Evolutionary conservation across 805 yeast genomes (phyloP).

Genomic region (Pichia sporocuriosa): DNA sequence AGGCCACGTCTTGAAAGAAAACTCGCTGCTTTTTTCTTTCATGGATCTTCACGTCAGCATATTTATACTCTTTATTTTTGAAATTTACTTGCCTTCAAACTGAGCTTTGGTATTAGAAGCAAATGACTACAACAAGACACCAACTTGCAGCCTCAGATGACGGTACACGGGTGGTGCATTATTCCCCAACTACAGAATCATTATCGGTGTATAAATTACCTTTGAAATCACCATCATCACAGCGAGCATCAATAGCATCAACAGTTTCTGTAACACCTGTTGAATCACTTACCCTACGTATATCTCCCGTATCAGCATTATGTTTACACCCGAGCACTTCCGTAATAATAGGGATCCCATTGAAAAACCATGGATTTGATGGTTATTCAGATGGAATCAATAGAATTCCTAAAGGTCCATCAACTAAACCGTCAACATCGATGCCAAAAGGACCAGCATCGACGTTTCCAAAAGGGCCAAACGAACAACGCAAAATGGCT

Average conservation of each 20-base stretch:
- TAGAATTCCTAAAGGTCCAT: background rate
- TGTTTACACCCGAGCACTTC: conserved; percentile 1
- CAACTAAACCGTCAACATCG: no score
- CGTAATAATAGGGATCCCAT: background rate
- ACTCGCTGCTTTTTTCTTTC: background rate
- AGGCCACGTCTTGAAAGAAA: background rate
- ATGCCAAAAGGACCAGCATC: no score
- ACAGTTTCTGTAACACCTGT: background rate
- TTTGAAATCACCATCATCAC: background rate
- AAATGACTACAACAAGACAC: background rate
- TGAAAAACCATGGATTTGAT: background rate
- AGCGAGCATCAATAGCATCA: no score
- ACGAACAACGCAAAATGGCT: no score
- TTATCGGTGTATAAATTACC: conserved; percentile 2
- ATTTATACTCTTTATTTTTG: no score
- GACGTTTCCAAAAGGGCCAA: no score
- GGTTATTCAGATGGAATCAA: no score
- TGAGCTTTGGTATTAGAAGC: background rate
- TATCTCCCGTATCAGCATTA: conserved; percentile 1
- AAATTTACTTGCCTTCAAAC: no score
- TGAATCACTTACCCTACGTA: background rate
- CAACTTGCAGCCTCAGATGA: background rate
- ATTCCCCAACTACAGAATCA: conserved; percentile 3
- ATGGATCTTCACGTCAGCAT: no score
- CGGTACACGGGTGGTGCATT: conserved; percentile 5